phyloP scores from a whole-genome alignment of 352 stramenopile genomes.

The Elongisporangium prolatum region DNA sequence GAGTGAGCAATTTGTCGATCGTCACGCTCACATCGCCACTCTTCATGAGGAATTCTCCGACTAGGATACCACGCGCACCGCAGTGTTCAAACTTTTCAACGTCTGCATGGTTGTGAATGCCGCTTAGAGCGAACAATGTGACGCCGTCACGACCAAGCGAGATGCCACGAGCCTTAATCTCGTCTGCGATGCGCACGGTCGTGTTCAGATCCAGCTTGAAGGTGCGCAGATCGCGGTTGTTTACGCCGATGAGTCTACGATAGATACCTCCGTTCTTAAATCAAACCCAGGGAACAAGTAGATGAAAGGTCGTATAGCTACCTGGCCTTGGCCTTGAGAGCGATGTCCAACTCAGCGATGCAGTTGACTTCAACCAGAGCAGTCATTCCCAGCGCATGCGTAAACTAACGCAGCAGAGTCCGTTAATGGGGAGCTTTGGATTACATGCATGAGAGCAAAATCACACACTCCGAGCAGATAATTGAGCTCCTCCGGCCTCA shows the following conservation, averaged over 20 bases:
- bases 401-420: slow-evolving; percentile 36
- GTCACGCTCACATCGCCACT: slow-evolving; percentile 83
- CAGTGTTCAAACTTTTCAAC: slow-evolving; percentile 90
- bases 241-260: slow-evolving; percentile 93
- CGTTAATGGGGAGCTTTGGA: not conserved
- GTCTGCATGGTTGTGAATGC: slow-evolving; percentile 93
- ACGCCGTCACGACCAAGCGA: slow-evolving; percentile 72
- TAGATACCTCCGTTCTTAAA: not conserved
- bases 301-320: slow-evolving; percentile 2
- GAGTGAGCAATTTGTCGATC: slow-evolving; percentile 76
- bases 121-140: slow-evolving; percentile 92
- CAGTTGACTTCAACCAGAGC: slow-evolving; percentile 98
- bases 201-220: slow-evolving; percentile 97
- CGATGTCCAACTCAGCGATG: slow-evolving; percentile 93
- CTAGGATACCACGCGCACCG: slow-evolving; percentile 87
- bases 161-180: slow-evolving; percentile 68
- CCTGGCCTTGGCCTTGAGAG: slow-evolving; percentile 86
- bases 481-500: slow-evolving; percentile 53
- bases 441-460: not conserved
- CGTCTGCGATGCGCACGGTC: slow-evolving; percentile 88
- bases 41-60: slow-evolving; percentile 98
- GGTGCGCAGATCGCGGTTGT: slow-evolving; percentile 98
- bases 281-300: not conserved
- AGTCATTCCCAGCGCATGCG: slow-evolving; percentile 92
- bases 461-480: slow-evolving; percentile 53